Percentiles rank a stretch among this genome's conserved stretches.
Conservation (phyloP, 164 flowering plant species). For the Amborella trichopoda region DNA sequence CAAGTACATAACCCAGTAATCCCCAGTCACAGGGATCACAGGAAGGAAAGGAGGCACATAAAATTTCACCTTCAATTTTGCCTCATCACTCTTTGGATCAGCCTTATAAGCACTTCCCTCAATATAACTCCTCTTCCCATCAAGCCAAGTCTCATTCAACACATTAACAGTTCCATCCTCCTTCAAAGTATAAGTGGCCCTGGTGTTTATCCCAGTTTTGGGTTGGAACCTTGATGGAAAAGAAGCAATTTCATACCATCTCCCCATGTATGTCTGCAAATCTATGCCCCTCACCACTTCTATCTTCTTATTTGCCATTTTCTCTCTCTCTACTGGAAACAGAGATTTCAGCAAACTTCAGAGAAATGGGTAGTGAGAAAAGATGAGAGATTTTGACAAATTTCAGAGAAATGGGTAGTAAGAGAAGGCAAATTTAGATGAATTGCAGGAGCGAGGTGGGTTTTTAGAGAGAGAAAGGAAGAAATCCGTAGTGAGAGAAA, state of each 20-base stretch:
- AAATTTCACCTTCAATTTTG: conserved; percentile 90
- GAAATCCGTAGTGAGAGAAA: no score
- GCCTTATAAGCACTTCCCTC: conserved; percentile 84
- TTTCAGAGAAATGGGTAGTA: no score
- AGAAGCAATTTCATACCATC: conserved; percentile 96
- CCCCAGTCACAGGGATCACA: conserved; percentile 72
- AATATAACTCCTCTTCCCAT: conserved; percentile 60
- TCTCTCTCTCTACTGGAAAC: no score
- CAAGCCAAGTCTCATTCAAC: conserved; percentile 71
- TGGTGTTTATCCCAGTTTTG: conserved; percentile 53
- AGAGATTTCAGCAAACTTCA: no score
- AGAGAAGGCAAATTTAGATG: no score
- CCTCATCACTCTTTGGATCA: conserved; percentile 72
- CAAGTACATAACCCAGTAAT: conserved; percentile 81
- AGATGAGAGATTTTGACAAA: no score
- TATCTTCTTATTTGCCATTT: conserved; percentile 29
- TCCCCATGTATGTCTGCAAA: conserved; percentile 66
- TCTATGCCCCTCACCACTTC: conserved; percentile 73
- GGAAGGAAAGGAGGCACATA: conserved; percentile 88
- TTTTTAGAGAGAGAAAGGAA: no score
- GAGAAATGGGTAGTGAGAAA: no score
- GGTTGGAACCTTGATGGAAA: conserved; percentile 76
- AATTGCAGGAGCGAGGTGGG: no score
- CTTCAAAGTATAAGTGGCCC: conserved; percentile 77
- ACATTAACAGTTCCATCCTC: conserved; percentile 74